Base-by-base conservation (phyloP, 2,329 filamentous ascomycete genomes). In the Tolypocladium ovalisporum region DNA sequence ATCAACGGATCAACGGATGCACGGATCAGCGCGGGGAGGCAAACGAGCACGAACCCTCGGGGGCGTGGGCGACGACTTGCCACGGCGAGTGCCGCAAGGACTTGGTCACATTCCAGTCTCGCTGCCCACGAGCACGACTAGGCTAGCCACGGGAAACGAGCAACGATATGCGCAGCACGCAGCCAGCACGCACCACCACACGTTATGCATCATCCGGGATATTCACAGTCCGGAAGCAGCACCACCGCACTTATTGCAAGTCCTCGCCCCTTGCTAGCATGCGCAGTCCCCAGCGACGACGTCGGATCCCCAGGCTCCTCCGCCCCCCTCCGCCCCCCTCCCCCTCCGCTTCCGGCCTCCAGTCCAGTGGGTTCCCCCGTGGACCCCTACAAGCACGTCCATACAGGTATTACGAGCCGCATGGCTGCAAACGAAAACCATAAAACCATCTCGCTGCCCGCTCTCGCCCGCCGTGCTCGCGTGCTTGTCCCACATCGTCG, bases 401-500 rank as follows among this genome's bases (percentile, higher is more conserved):
- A 22, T 42, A 24, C 13, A 27, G 12, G 22, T 24, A 44, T 15
- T 17, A 47, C 24, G 44, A 51, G 51, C 19, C 36, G 29, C 34
- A n/a, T 47, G 34, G 47, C 44, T 32, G 36, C 47, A 39, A 55
- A 52, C 34, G 44, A 55, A 59, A 59, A 55, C 27, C 52, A 55
- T 53, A 56, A 58, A 56, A 44, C 54, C 54, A 53, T 51, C 27
- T 47, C 49, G n/a, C 34, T 19, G 35, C 49, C 55, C 55, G 24
- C 49, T 27, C n/a, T 22, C 36, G 9, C 7, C 8, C 15, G 10
- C 40, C 6, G 1, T 27, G 24, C 17, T 24, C 27, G 29, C 8
- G 27, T n/a, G 44, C 24, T 24, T 32, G 27, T 49, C 44, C 15
- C 44, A 49, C 27, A 49, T 19, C 9, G 27, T 51, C 27, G 47